Evolutionary conservation across 2,329 filamentous ascomycete genomes (phyloP), one percentile per base, ranked within the genome.

Genomic region (Pseudocercospora fijiensis): DNA sequence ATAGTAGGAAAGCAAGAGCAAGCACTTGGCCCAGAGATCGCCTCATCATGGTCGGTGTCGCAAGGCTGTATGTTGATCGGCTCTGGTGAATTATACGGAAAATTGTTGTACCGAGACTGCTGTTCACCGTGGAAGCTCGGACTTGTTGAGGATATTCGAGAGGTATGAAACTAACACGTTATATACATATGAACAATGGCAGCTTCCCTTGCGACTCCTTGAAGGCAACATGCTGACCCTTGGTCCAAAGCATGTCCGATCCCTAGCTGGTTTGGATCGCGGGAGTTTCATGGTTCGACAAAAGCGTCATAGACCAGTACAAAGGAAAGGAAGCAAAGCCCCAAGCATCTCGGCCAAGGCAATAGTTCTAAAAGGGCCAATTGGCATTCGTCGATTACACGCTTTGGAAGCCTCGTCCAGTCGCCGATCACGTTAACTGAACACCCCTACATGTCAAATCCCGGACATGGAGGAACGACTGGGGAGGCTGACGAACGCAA

Each of bases 401-500:
- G 49, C 4, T 3, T 52, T 26, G 13, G 24, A 27, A 52, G 49
- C 24, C 7, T 53, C 20, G 49, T 9, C 49, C 26, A 28, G 49
- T 53, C 16, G 49, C 49, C 22, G 22, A 28, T 53, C n/a, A n/a
- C n/a, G n/a, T n/a, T n/a, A n/a, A 27, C 4, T 10, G 16, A 28
- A 28, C 49, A 53, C 28, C 49, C 49, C 26, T 53, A 53, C 49
- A 26, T 26, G 24, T 28, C 49, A 11, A 53, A 20, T 53, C 18
- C 49, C 49, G 49, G 49, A 28, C 49, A 53, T 30, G 49, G 49
- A 53, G 49, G 18, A 53, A 27, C 24, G 49, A 53, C 49, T 30
- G 26, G 49, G 49, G 26, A 26, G 26, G 22, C 49, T 30, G 49
- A 28, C 49, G 49, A 53, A 53, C 9, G 20, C 20, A 16, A 27